These are phyloP conservation scores for Mycena floridula DNA, from an alignment of 768 basidiomycete genomes.

Conservation along the genomic window DNA sequence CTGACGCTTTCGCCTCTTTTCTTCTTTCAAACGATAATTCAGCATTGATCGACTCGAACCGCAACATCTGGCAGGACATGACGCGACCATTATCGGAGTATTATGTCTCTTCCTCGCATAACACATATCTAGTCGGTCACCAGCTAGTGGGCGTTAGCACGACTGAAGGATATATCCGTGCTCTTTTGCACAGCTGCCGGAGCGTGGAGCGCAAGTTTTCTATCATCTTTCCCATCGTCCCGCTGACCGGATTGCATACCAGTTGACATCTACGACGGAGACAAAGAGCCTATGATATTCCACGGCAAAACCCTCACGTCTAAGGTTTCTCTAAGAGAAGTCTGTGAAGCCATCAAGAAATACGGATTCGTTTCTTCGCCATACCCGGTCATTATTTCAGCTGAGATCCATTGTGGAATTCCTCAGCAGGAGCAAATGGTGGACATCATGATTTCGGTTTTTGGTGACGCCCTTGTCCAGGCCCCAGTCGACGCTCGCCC, in stretches of 20 bases:
- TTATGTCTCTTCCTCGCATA: conserved; percentile 85
- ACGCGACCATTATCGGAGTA: conserved; percentile 83
- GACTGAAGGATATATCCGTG: conserved; percentile 89
- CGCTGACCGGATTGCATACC: conserved; percentile 1
- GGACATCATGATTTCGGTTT: conserved; percentile 56
- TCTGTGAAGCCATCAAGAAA: conserved; percentile 77
- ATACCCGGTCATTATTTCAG: conserved; percentile 89
- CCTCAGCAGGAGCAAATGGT: conserved; percentile 78
- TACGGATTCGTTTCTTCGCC: conserved; percentile 90
- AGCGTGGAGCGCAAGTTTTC: conserved; percentile 78
- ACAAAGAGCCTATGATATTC: conserved; percentile 76
- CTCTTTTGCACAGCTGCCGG: conserved; percentile 83
- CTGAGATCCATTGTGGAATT: conserved; percentile 82
- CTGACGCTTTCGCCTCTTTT: not conserved
- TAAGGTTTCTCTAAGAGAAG: conserved; percentile 73
- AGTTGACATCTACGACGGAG: conserved; percentile 95
- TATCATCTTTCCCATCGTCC: not conserved
- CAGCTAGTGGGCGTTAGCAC: conserved; percentile 87
- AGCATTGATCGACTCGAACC: not conserved
- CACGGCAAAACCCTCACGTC: conserved; percentile 88
- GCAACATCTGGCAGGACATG: conserved; percentile 65
- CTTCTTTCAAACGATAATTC: conserved; percentile 5
- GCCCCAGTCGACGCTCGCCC: conserved; percentile 34
- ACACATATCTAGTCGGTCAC: conserved; percentile 85
- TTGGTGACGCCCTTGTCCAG: conserved; percentile 35